Conservation (phyloP, 2,329 filamentous ascomycete species). For the Cyphellophora attinorum region DNA sequence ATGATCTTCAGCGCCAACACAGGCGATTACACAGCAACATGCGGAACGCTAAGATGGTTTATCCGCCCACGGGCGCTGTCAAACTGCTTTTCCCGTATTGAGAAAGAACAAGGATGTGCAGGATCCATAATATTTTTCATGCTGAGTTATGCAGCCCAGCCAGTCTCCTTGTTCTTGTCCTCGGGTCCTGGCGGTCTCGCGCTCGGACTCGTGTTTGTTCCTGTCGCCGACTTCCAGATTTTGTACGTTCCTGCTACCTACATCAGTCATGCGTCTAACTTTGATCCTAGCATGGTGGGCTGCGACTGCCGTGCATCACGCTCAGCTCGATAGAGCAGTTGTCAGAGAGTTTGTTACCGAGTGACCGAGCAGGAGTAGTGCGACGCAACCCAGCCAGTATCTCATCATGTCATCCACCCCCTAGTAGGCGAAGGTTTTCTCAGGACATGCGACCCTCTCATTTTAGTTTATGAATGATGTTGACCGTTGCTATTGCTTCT, state of each 20-base stretch:
- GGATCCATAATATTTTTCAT: too few relatives aligned
- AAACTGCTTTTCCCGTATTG: too few relatives aligned
- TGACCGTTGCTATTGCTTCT: background rate
- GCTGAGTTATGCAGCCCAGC: background rate
- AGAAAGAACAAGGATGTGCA: too few relatives aligned
- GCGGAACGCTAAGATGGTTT: too few relatives aligned
- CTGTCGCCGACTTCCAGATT: background rate
- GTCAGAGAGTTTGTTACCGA: background rate
- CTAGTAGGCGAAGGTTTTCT: background rate
- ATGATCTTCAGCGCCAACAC: too few relatives aligned
- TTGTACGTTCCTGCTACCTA: background rate
- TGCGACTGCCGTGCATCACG: background rate
- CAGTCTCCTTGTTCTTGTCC: background rate
- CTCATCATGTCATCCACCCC: background rate
- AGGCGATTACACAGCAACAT: too few relatives aligned
- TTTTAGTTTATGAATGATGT: slow-evolving; percentile 1
- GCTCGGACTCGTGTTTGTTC: background rate
- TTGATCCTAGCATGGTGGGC: too few relatives aligned
- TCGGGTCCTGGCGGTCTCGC: background rate
- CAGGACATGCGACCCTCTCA: background rate
- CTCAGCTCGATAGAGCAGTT: background rate
- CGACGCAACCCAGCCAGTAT: too few relatives aligned
- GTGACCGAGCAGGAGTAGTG: too few relatives aligned
- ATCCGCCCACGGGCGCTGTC: too few relatives aligned
- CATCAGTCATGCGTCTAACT: background rate